Evolutionary conservation across 176 grass and related monocot species (phyloP).

Genomic region (Phoenix dactylifera): DNA sequence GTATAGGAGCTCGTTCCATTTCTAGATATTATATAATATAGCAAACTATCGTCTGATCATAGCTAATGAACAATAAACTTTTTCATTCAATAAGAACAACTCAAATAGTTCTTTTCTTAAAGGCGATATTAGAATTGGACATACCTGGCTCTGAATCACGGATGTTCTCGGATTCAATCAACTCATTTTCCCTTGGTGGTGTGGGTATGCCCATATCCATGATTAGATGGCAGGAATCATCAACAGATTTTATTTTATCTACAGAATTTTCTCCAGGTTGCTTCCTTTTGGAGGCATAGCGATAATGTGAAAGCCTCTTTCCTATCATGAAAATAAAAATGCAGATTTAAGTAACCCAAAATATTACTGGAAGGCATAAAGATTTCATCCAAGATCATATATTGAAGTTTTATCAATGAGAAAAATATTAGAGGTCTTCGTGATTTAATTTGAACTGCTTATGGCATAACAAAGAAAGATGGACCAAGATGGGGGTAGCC

Average conservation of each 20-base stretch:
- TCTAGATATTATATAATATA: no score
- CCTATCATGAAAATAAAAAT: conserved; percentile 37
- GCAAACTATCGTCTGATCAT: no score
- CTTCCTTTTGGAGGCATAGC: conserved; percentile 36
- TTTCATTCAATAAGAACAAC: no score
- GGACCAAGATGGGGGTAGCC: no score
- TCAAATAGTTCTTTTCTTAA: no score
- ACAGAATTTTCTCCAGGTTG: conserved; percentile 22
- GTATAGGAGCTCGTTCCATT: no score
- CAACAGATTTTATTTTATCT: conserved; percentile 10
- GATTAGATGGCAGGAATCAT: conserved; percentile 15
- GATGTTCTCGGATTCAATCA: conserved; percentile 2
- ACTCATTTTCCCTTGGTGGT: conserved; percentile 14
- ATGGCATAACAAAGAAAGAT: neutral
- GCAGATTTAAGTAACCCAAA: neutral
- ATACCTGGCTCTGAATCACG: conserved; percentile 32
- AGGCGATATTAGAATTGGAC: neutral
- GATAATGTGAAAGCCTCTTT: conserved; percentile 33
- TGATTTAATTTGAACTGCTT: neutral
- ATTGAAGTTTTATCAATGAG: no score
- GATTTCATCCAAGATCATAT: no score
- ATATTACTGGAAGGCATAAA: neutral
- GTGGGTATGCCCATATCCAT: conserved; percentile 33
- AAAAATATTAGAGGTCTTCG: no score
- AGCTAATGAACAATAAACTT: no score